Percentiles rank a stretch among this genome's conserved stretches.
phyloP scores from a whole-genome alignment of 2,329 filamentous ascomycete species.

The Trichoderma afroharzianum region DNA sequence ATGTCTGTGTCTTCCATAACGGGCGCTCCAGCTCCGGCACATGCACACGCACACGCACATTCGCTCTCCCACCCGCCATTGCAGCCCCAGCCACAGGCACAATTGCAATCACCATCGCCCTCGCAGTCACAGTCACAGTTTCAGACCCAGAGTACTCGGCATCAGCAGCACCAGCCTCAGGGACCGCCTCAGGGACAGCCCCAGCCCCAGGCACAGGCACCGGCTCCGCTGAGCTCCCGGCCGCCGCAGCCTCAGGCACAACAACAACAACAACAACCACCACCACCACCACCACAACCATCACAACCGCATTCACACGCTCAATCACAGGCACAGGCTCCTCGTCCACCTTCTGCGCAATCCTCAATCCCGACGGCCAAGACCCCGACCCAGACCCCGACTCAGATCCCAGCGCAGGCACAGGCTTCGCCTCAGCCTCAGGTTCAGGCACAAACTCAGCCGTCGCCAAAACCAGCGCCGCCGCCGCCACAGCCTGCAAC shows the following conservation, averaged over 20 bases:
- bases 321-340: background rate
- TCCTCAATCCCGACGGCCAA: background rate
- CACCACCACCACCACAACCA: background rate
- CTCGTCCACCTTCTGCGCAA: background rate
- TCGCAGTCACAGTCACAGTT: slow-evolving; percentile 29
- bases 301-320: background rate
- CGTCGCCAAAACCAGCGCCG: slow-evolving; percentile 32
- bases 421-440: slow-evolving; percentile 16
- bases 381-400: slow-evolving; percentile 21
- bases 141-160: no score
- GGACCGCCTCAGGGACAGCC: no score
- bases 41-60: slow-evolving; percentile 35
- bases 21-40: slow-evolving; percentile 23
- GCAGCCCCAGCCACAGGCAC: background rate
- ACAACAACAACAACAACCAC: background rate
- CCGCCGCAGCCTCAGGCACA: slow-evolving; percentile 20
- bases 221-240: background rate
- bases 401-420: slow-evolving; percentile 22
- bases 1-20: slow-evolving; percentile 26
- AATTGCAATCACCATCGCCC: slow-evolving; percentile 12
- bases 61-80: no score
- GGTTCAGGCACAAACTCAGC: slow-evolving; percentile 27
- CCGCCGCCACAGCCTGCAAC: slow-evolving; percentile 25
- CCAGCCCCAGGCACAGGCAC: background rate
- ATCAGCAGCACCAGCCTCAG: background rate